Evolutionary conservation across 2,329 filamentous ascomycete species (phyloP).

Genomic region (Penicillium sp.): DNA sequence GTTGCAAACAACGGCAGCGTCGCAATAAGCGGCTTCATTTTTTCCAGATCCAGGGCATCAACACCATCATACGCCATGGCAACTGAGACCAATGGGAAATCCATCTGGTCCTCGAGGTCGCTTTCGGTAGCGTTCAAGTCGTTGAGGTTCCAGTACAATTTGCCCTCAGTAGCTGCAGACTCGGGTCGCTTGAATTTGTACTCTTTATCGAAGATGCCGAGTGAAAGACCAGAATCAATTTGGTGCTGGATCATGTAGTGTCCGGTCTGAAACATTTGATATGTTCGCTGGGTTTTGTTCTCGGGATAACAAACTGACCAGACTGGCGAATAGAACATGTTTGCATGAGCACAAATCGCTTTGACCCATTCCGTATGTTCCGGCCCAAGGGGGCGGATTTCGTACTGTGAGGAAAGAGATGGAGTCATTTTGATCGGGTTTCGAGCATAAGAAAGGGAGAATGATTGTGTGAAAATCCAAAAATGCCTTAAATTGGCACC

Average conservation of each 20-base stretch:
- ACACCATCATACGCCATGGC: background rate
- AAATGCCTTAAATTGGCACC: background rate
- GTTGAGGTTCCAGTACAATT: background rate
- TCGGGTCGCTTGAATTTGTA: background rate
- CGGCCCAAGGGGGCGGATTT: background rate
- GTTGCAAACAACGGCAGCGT: background rate
- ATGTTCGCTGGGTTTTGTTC: background rate
- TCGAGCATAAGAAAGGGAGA: background rate
- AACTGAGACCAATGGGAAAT: background rate
- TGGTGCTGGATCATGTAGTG: background rate
- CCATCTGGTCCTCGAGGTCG: background rate
- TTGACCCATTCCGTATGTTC: background rate
- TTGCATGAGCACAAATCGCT: background rate
- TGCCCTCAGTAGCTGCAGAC: background rate
- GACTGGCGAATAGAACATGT: background rate
- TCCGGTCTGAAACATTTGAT: background rate
- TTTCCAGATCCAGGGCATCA: background rate
- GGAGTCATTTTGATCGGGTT: background rate
- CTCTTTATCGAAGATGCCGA: slow-evolving; percentile 1
- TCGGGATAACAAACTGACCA: background rate
- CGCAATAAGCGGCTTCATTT: background rate
- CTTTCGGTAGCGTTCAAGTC: background rate
- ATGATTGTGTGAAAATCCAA: background rate
- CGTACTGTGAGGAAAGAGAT: background rate
- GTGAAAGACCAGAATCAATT: background rate